These are phyloP conservation scores for Crepidotus variabilis DNA, from an alignment of 768 basidiomycete genomes.

Conservation along the genomic window DNA sequence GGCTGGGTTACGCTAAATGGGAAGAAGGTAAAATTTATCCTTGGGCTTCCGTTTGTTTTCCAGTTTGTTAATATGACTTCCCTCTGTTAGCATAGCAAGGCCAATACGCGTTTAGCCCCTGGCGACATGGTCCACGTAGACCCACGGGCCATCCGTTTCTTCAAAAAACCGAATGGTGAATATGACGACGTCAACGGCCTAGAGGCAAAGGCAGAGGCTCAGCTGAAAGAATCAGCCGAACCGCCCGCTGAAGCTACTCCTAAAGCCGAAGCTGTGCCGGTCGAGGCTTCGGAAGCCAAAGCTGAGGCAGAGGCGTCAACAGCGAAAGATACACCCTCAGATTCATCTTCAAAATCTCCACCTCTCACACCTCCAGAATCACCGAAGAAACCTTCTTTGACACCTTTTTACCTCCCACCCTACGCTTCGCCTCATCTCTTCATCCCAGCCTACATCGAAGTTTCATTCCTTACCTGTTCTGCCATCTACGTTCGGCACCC, in stretches of 20 bases:
- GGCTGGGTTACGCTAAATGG: slow-evolving; percentile 90
- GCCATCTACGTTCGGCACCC: slow-evolving; percentile 93
- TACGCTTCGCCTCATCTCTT: slow-evolving; percentile 92
- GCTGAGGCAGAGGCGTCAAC: background rate
- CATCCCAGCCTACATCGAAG: slow-evolving; percentile 69
- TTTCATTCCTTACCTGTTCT: slow-evolving; percentile 85
- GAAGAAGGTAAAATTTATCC: slow-evolving; percentile 57
- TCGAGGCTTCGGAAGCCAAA: background rate
- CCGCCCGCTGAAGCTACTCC: background rate
- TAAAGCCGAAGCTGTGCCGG: too few relatives aligned
- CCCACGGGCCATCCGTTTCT: slow-evolving; percentile 73
- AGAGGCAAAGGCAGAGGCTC: slow-evolving; percentile 1
- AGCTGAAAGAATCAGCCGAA: background rate
- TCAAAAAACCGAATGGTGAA: slow-evolving; percentile 37
- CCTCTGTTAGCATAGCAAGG: slow-evolving; percentile 62
- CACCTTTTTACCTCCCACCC: slow-evolving; percentile 80
- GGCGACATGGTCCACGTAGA: slow-evolving; percentile 94
- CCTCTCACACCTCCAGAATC: slow-evolving; percentile 2
- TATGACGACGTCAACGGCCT: slow-evolving; percentile 27
- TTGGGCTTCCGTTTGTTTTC: background rate
- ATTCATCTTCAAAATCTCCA: background rate
- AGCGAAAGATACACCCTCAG: background rate
- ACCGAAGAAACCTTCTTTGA: slow-evolving; percentile 29
- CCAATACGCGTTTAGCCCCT: slow-evolving; percentile 86
- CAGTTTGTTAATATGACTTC: background rate